Conservation (phyloP, 2,329 filamentous ascomycete species). For the Trichophyton verrucosum region DNA sequence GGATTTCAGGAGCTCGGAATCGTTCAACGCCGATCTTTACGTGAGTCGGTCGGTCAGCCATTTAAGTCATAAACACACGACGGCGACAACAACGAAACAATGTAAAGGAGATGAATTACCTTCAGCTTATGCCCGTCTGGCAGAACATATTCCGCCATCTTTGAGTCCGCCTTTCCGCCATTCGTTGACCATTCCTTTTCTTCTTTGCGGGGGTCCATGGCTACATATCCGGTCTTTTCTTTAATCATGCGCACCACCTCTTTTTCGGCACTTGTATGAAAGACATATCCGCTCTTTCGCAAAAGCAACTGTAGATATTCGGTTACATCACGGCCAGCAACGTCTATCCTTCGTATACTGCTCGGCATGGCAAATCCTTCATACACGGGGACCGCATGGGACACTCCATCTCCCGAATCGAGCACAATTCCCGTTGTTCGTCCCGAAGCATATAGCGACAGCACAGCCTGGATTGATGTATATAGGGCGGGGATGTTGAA, state of each 20-base stretch:
- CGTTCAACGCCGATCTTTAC: constrained; percentile 77
- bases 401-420: constrained; percentile 90
- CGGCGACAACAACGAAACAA: neutral
- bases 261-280: constrained; percentile 97
- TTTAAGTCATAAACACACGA: neutral
- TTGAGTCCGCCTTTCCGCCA: constrained; percentile 62
- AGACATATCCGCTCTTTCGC: constrained; percentile 83
- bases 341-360: constrained; percentile 89
- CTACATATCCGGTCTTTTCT: constrained; percentile 85
- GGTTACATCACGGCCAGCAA: constrained; percentile 89
- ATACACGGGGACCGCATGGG: constrained; percentile 93
- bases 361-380: constrained; percentile 95
- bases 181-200: constrained; percentile 82
- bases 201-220: constrained; percentile 78
- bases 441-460: constrained; percentile 90
- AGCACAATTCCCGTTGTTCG: constrained; percentile 93
- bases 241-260: constrained; percentile 97
- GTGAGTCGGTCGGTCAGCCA: neutral
- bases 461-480: constrained; percentile 91
- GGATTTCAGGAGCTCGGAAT: constrained; percentile 90
- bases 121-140: constrained; percentile 91
- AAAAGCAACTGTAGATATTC: constrained; percentile 86
- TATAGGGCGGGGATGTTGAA: constrained; percentile 97
- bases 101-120: constrained; percentile 37
- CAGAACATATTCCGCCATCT: constrained; percentile 73